Conservation (phyloP, 139 green algal genomes). For the Chara braunii region DNA sequence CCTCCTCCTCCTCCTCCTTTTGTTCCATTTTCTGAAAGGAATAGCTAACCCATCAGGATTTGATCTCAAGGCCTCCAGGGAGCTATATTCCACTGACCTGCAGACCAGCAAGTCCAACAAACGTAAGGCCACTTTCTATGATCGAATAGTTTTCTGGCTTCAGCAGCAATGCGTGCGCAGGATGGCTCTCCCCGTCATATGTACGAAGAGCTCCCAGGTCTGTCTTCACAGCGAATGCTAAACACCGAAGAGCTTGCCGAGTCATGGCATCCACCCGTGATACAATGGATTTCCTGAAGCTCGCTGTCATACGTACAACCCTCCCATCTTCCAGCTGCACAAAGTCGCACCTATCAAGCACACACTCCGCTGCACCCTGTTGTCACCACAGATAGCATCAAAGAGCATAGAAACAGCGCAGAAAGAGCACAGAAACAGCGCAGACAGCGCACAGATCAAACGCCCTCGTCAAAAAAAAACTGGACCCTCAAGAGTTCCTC, state of each 20-base stretch:
- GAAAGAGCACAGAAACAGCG: no score
- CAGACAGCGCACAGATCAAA: no score
- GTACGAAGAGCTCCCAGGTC: constrained; percentile 16
- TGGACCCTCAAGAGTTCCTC: no score
- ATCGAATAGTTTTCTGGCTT: constrained; percentile 58
- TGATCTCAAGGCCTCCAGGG: no score
- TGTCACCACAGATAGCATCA: no score
- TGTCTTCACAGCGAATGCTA: constrained; percentile 65
- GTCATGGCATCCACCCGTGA: constrained; percentile 66
- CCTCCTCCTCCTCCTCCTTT: no score
- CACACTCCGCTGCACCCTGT: constrained; percentile 89
- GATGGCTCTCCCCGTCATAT: constrained; percentile 63
- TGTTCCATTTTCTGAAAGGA: no score
- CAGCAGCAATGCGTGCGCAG: constrained; percentile 49
- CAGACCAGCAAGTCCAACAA: constrained; percentile 73
- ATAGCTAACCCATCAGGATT: no score
- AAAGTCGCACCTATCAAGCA: constrained; percentile 77
- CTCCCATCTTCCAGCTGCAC: constrained; percentile 70
- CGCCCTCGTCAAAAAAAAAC: no score
- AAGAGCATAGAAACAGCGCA: no score
- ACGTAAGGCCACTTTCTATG: constrained; percentile 78
- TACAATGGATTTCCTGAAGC: constrained; percentile 36
- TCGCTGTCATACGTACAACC: constrained; percentile 6
- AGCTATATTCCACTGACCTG: constrained; percentile 15
- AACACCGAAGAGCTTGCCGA: constrained; percentile 67